Base-by-base conservation (phyloP, 768 basidiomycete species). In the Lactarius akahatsu region DNA sequence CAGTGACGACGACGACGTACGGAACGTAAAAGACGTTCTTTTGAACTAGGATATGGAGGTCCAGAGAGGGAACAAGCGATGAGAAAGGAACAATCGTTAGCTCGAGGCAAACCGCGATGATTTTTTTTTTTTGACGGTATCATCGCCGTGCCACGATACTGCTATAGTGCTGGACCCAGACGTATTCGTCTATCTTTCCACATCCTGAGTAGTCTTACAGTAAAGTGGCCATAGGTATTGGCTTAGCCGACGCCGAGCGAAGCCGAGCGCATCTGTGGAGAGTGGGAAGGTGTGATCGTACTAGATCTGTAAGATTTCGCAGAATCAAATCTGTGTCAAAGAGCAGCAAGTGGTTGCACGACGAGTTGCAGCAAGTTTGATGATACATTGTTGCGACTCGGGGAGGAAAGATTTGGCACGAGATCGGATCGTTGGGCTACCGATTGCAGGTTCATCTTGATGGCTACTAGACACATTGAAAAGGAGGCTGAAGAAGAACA, bases 401-500 rank as follows among this genome's bases (percentile, higher is more conserved):
- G 10, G 1, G 13, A 26, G 13, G 50, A 52, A 52, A 15, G 13
- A 11, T 50, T 23, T 50, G 23, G 47, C 50, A 23, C 10, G n/a
- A 45, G 43, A 47, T 23, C 45, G n/a, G 23, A 52, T 52, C 23
- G 26, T 9, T 52, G 26, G 11, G 26, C 13, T 26, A 26, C 26
- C 47, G 23, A 26, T 28, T 52, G 50, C 26, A 52, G 50, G 2
- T 52, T 50, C 23, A 26, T 61, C 16, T 61, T 16, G 59, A 69
- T 69, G 66, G 69, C 62, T 23, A 30, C 65, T 45, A 55, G 43
- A 59, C 57, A 62, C 36, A 28, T 38, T 7, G 57, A 54, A 28
- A 65, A 74, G 45, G 77, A 74, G 63, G 80, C 79, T 4, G 73
- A 76, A 40, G 84, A 86, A 76, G 92, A 95, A 74, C 81, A 86